Evolutionary conservation across 805 yeast genomes (phyloP), one percentile per base, ranked within the genome.

Genomic region (Candida piceae): DNA sequence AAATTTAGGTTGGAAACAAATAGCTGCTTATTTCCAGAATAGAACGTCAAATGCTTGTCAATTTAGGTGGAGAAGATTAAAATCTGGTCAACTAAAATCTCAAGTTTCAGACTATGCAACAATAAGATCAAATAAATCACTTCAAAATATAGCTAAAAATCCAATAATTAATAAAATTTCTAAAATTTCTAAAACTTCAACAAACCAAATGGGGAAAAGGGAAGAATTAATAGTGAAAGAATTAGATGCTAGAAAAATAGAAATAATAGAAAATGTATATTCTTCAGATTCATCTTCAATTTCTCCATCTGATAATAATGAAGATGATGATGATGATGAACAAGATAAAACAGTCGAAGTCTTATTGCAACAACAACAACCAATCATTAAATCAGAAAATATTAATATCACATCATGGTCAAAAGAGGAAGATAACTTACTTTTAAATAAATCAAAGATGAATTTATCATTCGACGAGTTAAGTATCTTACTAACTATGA

Each of bases 21-120:
- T 86, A 32, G 78, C 93, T 2, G 67, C 78, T 21, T 82, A 81
- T 53, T 85, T 85, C 58, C 68, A 74, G 27, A 79, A 80, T 55
- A 66, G 95, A 52, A 85, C 95, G 2, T 88, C 95, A 17, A 86
- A 84, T 55, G 94, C 94, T 3, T 84, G 95, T 52, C 94, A 84
- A 62, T 84, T 84, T 57, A 73, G 95, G 48, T 85, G 95, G 95
- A 74, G 95, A 58, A 64, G 95, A 44, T 63, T 79, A 32, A 74
- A 66, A 48, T 57, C 65, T 8, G 71, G 72, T 8, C 61, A 68
- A 12, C 48, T 67, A 28, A 57, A 67, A 17, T 23, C 35, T 9
- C 32, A 18, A 35, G 25, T n/a, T 6, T 16, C 11, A 19, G 19
- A 22, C 16, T 3, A n/a, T n/a, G n/a, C n/a, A n/a, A n/a, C n/a